A percentile compares a stretch with the other conserved stretches of the same genome.
Evolutionary conservation across 805 yeast species (phyloP).

Genomic region (Kodamaea kaohsiungensis): DNA sequence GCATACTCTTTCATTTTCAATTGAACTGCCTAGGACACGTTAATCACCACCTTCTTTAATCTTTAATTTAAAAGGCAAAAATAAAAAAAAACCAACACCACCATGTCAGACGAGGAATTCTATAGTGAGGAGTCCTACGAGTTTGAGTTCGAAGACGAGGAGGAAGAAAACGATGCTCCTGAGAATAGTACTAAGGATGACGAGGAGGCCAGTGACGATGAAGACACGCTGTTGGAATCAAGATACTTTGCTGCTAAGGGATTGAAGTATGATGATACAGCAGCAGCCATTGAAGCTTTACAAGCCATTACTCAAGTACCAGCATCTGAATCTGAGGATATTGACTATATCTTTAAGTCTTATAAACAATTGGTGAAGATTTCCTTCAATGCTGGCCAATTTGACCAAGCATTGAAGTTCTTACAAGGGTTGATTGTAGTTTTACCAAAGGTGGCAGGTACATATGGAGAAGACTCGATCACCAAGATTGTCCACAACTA

Average conservation of each 20-base stretch:
- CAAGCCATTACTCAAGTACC: constrained; percentile 14
- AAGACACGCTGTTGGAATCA: constrained; percentile 19
- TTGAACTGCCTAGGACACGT: not conserved
- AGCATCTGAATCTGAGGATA: constrained; percentile 12
- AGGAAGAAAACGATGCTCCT: constrained; percentile 12
- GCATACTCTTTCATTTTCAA: not conserved
- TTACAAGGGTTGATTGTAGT: constrained; percentile 24
- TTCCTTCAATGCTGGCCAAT: constrained; percentile 23
- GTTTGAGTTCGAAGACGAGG: constrained; percentile 20
- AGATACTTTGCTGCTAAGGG: constrained; percentile 41
- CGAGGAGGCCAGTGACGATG: constrained; percentile 7
- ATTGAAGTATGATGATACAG: constrained; percentile 33
- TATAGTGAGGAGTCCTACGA: constrained; percentile 18
- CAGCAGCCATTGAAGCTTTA: constrained; percentile 25
- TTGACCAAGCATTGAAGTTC: constrained; percentile 22
- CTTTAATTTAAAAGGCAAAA: not conserved
- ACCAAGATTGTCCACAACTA: constrained; percentile 37
- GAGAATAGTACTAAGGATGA: constrained; percentile 4
- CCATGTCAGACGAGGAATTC: constrained; percentile 20
- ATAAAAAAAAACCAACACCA: not conserved
- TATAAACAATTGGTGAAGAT: constrained; percentile 44
- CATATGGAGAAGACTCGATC: constrained; percentile 41
- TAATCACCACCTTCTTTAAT: not conserved
- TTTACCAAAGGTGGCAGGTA: constrained; percentile 30
- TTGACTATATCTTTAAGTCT: constrained; percentile 40